Conservation (phyloP, 495 filamentous ascomycete species). For the Daldinia loculata region DNA sequence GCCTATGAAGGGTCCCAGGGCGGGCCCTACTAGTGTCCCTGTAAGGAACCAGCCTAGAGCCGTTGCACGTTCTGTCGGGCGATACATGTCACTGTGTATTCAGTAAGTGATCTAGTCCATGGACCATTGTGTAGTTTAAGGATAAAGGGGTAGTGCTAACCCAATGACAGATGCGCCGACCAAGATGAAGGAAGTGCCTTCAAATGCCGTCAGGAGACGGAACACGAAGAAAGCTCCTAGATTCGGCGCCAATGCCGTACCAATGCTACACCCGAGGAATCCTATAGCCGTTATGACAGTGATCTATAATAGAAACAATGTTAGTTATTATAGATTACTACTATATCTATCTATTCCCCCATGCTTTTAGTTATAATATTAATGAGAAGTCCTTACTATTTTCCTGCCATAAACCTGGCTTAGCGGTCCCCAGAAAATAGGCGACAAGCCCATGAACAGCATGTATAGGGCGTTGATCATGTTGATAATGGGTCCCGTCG, state of each 20-base stretch:
- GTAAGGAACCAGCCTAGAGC: conserved; percentile 75
- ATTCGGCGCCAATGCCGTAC: conserved; percentile 72
- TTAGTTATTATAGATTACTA: conserved; percentile 7
- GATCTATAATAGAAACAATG: conserved; percentile 51
- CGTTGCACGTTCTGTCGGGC: conserved; percentile 71
- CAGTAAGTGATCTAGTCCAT: conserved; percentile 9
- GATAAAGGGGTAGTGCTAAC: conserved; percentile 38
- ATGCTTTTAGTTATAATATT: neutral
- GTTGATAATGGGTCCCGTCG: conserved; percentile 71
- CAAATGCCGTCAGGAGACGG: conserved; percentile 72
- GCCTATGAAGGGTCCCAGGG: conserved; percentile 72
- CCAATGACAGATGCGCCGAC: conserved; percentile 69
- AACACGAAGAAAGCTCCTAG: conserved; percentile 74
- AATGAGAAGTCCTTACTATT: conserved; percentile 53
- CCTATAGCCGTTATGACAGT: conserved; percentile 64
- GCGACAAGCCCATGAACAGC: conserved; percentile 73
- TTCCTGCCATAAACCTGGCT: conserved; percentile 72
- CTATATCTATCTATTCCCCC: neutral
- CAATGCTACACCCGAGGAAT: conserved; percentile 70
- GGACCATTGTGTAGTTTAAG: neutral
- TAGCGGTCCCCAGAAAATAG: conserved; percentile 73
- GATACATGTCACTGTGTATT: conserved; percentile 64
- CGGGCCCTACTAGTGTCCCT: conserved; percentile 75
- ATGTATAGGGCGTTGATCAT: conserved; percentile 75
- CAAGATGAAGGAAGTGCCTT: conserved; percentile 74